Evolutionary conservation across 2,329 filamentous ascomycete genomes (phyloP), one percentile per base, ranked within the genome.

Genomic region (Xenoacremonium recifei): DNA sequence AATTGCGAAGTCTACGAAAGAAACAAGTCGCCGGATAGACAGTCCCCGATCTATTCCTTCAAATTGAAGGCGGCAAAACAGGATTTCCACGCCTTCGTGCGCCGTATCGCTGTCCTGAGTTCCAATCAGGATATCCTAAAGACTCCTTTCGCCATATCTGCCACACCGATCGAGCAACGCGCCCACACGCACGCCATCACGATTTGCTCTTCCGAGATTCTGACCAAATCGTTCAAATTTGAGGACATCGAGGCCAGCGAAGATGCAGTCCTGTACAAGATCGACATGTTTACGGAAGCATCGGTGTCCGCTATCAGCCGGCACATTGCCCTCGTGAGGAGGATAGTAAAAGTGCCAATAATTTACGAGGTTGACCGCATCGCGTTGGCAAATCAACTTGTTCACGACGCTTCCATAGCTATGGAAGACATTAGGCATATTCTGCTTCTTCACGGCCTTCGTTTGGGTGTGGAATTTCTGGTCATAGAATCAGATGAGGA

Each of bases 1-100:
- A n/a, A n/a, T n/a, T n/a, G n/a, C n/a, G n/a, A n/a, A n/a, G 69
- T 87, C 13, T 83, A 83, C 2, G 84, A 88, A 56, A 69, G 66
- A 15, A 57, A 65, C 32, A 58, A 52, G 51, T 57, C 50, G 19
- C 34, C 30, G 5, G 16, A 44, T 11, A 46, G 49, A 0, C 34
- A 38, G 5, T 49, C 52, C 33, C 65, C 39, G 61, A 63, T 42
- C 62, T n/a, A n/a, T n/a, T 9, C 29, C n/a, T 63, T 88, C 13
- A 83, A 82, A 0, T 63, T 88, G 5, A 88, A 88, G 57, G 71
- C 80, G 35, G 77, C 82, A 3, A 84, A 88, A 59, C 71, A 80
- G 35, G 83, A 87, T 45, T 87, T 88, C 45, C 68, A 87, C 29
- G 83, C 82, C 40, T 85, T 88, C 42, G 66, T 88, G 7, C 79